phyloP scores from a whole-genome alignment of 1,284 basidiomycete genomes.

The Sphagnurus paluster region DNA sequence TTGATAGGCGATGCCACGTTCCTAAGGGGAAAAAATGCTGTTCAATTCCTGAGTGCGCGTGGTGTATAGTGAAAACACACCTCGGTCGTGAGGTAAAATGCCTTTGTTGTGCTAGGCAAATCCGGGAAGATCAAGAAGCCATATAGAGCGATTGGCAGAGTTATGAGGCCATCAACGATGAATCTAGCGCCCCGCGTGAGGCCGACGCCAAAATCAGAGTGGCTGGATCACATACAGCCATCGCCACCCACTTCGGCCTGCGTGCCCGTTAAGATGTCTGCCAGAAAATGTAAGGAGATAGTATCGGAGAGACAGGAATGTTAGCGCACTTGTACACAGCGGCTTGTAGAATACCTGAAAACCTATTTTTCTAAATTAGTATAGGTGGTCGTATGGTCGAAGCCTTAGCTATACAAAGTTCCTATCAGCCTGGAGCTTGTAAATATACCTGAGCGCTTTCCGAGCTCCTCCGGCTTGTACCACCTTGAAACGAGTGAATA shows the following conservation, averaged over 20 bases:
- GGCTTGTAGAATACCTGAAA: constrained; percentile 72
- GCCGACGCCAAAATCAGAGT: constrained; percentile 1
- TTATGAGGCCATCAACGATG: constrained; percentile 74
- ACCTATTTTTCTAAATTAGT: constrained; percentile 36
- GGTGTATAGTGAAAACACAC: constrained; percentile 33
- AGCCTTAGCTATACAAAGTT: constrained; percentile 46
- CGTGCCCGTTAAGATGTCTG: constrained; percentile 60
- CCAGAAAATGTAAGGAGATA: constrained; percentile 8
- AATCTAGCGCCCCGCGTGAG: constrained; percentile 39
- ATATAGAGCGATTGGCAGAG: constrained; percentile 70
- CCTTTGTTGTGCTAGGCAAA: constrained; percentile 63
- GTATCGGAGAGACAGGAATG: background rate
- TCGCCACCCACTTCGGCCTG: constrained; percentile 66
- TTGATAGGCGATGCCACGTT: constrained; percentile 50
- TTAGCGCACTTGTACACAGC: constrained; percentile 53
- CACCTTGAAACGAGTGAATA: constrained; percentile 39
- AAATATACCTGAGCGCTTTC: constrained; percentile 73
- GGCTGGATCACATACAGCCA: constrained; percentile 54
- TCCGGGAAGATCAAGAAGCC: constrained; percentile 76
- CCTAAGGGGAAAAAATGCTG: constrained; percentile 34
- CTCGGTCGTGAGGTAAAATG: constrained; percentile 63
- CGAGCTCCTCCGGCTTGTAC: constrained; percentile 70
- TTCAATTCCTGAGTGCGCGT: constrained; percentile 1
- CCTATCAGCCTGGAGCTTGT: constrained; percentile 66
- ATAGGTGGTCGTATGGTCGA: background rate